Evolutionary conservation across 148 eudicot genomes (phyloP).

Genomic region (Pharnaceum exiguum): DNA sequence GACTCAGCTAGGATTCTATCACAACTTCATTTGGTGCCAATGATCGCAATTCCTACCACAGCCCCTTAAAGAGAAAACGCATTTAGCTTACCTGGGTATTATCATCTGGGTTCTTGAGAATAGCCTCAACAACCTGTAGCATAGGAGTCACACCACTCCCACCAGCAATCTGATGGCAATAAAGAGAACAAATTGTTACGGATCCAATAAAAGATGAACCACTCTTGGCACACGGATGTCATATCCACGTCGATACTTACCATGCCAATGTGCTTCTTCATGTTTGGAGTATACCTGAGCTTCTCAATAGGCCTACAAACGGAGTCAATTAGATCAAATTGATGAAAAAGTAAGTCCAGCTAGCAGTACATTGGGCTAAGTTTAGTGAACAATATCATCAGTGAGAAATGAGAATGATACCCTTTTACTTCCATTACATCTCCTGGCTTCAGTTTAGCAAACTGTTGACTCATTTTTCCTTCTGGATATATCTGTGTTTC

Average conservation of each 20-base stretch:
- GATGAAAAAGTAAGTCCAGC: neutral
- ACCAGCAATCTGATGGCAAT: slow-evolving; percentile 77
- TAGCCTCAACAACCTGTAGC: slow-evolving; percentile 93
- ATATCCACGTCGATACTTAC: slow-evolving; percentile 43
- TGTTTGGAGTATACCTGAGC: slow-evolving; percentile 89
- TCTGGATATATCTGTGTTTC: slow-evolving; percentile 74
- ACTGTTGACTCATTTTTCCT: slow-evolving; percentile 99
- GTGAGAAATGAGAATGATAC: slow-evolving; percentile 24
- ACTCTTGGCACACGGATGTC: too few species aligned
- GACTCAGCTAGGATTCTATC: too few species aligned
- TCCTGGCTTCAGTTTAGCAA: slow-evolving; percentile 86
- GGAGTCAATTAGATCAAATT: slow-evolving; percentile 2
- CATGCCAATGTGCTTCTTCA: slow-evolving; percentile 99
- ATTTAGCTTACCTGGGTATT: slow-evolving; percentile 57
- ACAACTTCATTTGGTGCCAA: too few species aligned
- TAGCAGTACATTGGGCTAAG: too few species aligned
- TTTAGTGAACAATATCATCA: neutral
- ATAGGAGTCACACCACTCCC: slow-evolving; percentile 95
- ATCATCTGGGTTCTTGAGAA: slow-evolving; percentile 89
- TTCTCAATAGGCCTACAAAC: slow-evolving; percentile 89
- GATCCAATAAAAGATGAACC: neutral
- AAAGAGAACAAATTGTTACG: neutral
- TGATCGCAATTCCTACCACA: neutral
- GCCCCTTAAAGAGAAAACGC: neutral
- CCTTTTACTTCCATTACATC: slow-evolving; percentile 97